A percentile compares a stretch with the other conserved stretches of the same genome.
Conservation (phyloP, 2,329 filamentous ascomycete species). For the Venturia oleaginea region DNA sequence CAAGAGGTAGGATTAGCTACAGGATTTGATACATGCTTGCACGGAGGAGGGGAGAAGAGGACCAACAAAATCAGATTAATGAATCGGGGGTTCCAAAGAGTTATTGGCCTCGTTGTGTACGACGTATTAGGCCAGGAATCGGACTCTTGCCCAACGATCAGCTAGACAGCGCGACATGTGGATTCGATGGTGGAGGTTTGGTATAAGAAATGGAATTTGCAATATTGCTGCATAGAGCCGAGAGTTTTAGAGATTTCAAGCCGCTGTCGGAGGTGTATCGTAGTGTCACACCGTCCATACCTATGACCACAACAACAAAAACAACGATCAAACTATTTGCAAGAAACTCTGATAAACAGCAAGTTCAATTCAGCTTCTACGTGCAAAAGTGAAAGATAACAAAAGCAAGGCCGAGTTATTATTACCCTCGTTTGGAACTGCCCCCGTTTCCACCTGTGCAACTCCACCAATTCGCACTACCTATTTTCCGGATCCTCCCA, state of each 20-base stretch:
- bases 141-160: slow-evolving; percentile 39
- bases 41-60: not conserved
- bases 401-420: not conserved
- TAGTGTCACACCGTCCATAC: not conserved
- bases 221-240: not conserved
- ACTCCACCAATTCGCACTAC: not conserved
- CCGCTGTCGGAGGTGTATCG: not conserved
- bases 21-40: not conserved
- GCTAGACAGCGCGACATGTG: slow-evolving; percentile 46
- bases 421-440: not conserved
- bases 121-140: slow-evolving; percentile 34
- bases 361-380: too few species aligned
- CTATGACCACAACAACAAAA: not conserved
- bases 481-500: not conserved
- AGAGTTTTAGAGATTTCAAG: not conserved
- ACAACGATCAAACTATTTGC: too few species aligned
- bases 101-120: not conserved
- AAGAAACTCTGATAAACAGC: too few species aligned
- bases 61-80: not conserved
- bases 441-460: not conserved
- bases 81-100: too few species aligned
- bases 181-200: not conserved
- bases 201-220: not conserved
- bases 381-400: not conserved
- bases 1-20: not conserved